phyloP scores from a whole-genome alignment of 768 basidiomycete genomes.

The Panaeolus papilionaceus region DNA sequence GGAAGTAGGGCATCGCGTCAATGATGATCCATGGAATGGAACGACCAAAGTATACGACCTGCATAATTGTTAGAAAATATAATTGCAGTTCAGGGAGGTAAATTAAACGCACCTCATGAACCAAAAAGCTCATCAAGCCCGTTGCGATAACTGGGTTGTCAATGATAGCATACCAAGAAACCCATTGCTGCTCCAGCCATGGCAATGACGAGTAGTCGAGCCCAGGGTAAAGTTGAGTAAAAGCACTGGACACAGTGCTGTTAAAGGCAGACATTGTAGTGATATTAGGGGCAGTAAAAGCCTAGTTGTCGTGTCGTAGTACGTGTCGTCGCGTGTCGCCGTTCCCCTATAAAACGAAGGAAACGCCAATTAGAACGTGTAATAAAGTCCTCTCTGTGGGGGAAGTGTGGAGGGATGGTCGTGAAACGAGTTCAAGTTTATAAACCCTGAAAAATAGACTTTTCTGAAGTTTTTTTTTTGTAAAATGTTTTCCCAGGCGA shows the following conservation, averaged over 20 bases:
- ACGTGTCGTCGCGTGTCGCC: conserved; percentile 1
- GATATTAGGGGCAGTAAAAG: not conserved
- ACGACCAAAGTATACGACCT: conserved; percentile 98
- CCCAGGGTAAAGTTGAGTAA: conserved; percentile 53
- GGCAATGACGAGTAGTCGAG: conserved; percentile 65
- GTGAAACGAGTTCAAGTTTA: conserved; percentile 15
- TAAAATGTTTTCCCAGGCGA: conserved; percentile 13
- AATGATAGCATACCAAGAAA: conserved; percentile 83
- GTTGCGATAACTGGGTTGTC: conserved; percentile 94
- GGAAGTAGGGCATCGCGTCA: conserved; percentile 93
- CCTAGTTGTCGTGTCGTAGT: not conserved
- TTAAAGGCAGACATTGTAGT: conserved; percentile 49
- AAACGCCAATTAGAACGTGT: conserved; percentile 1
- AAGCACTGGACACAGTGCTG: conserved; percentile 33
- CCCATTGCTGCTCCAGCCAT: conserved; percentile 85
- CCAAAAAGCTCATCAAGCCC: conserved; percentile 87
- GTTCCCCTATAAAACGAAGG: not conserved
- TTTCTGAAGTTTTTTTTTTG: not conserved
- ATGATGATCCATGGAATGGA: conserved; percentile 95
- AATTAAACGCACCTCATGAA: conserved; percentile 82
- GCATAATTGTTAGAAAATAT: not conserved
- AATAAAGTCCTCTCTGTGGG: not conserved
- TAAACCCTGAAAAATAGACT: not conserved
- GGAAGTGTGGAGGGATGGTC: conserved; percentile 15
- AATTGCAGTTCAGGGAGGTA: too few relatives aligned